Evolutionary conservation across 225 moss, liverwort and hornwort genomes (phyloP).

Genomic region (Pseudisothecium myosuroides): DNA sequence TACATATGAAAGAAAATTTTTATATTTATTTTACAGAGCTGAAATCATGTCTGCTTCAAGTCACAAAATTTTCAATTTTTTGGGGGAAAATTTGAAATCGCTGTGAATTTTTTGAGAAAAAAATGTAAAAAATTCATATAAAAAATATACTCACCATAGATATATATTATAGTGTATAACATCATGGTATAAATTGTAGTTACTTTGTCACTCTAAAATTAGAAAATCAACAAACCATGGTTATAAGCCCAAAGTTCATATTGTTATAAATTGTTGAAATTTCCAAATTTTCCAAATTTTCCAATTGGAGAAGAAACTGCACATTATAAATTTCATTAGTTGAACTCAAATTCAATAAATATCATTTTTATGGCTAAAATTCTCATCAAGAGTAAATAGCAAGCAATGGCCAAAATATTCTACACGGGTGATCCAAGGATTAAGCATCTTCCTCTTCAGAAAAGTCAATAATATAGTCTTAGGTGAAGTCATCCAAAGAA

Average conservation of each 20-base stretch:
- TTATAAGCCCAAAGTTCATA: not conserved
- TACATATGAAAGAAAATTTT: not conserved
- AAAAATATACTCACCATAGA: not conserved
- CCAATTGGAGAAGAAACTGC: not conserved
- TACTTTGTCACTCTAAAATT: not conserved
- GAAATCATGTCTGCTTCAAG: not conserved
- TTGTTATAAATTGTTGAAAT: not conserved
- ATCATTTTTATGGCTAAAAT: not conserved
- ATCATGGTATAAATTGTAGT: not conserved
- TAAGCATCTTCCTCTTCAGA: not conserved
- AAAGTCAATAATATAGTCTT: no score
- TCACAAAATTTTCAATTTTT: no score
- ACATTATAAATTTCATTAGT: not conserved
- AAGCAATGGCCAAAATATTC: not conserved
- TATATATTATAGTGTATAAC: not conserved
- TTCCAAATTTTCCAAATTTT: not conserved
- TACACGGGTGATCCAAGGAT: accelerated
- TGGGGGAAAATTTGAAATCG: no score
- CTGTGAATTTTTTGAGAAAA: not conserved
- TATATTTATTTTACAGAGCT: no score
- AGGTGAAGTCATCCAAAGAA: not conserved
- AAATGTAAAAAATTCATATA: not conserved
- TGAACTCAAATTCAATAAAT: not conserved
- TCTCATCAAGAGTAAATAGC: not conserved
- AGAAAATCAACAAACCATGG: not conserved